Conservation (phyloP, 2,329 filamentous ascomycete species). For the Ophiostoma himal-ulmi region DNA sequence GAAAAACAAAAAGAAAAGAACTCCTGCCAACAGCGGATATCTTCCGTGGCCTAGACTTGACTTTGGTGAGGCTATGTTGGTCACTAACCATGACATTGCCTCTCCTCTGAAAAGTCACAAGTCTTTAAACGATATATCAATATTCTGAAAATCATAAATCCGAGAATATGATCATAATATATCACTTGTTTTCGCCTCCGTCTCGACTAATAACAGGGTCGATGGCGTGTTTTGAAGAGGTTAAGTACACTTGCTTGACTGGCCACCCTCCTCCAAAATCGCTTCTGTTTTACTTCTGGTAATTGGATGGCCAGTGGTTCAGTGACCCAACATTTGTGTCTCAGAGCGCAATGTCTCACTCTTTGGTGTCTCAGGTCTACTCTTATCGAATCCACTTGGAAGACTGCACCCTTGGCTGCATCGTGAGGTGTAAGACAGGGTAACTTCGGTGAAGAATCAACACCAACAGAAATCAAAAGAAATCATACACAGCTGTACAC, state of each 20-base stretch:
- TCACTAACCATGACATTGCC: conserved; percentile 5
- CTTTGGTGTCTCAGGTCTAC: not conserved
- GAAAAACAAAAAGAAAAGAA: not conserved
- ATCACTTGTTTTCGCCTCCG: not conserved
- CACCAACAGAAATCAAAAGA: not conserved
- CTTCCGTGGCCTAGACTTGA: not conserved
- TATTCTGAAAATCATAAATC: not conserved
- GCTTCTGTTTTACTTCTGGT: not conserved
- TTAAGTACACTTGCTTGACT: not conserved
- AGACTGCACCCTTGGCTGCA: not conserved
- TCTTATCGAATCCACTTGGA: not conserved
- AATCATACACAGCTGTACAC: not conserved
- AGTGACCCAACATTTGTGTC: not conserved
- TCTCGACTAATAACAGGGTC: not conserved
- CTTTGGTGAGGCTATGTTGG: not conserved
- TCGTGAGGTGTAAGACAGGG: conserved; percentile 2
- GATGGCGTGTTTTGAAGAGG: not conserved
- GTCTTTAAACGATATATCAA: not conserved
- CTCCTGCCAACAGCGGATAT: not conserved
- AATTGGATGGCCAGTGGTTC: not conserved
- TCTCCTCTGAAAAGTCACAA: not conserved
- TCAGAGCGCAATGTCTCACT: not conserved
- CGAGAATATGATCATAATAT: not conserved
- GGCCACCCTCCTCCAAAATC: not conserved
- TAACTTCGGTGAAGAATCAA: conserved; percentile 7